These are phyloP conservation scores for Paraphoma chrysanthemicola DNA, from an alignment of 2,329 filamentous ascomycete genomes.

Conservation along the genomic window DNA sequence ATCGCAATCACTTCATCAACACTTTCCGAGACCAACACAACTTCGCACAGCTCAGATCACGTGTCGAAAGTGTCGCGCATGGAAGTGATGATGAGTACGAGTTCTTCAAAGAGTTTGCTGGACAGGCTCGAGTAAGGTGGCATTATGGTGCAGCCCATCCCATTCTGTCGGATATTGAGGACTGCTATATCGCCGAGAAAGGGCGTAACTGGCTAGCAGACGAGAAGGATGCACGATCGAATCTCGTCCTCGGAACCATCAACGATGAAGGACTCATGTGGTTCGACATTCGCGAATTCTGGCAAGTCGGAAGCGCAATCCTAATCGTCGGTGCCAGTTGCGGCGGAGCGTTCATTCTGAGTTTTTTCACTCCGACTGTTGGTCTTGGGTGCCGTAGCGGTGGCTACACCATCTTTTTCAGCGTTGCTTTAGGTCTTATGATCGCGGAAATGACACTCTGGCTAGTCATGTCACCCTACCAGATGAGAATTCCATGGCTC, in stretches of 20 bases:
- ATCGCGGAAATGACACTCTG: conserved; percentile 49
- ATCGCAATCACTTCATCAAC: conserved; percentile 36
- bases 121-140: conserved; percentile 42
- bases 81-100: conserved; percentile 32
- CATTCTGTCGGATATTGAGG: conserved; percentile 52
- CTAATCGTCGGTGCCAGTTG: conserved; percentile 47
- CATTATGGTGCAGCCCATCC: conserved; percentile 53
- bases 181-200: conserved; percentile 46
- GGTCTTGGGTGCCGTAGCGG: conserved; percentile 52
- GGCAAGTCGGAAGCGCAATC: conserved; percentile 49
- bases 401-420: conserved; percentile 53
- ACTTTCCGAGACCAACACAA: conserved; percentile 33
- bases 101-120: conserved; percentile 52
- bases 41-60: conserved; percentile 22
- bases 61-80: conserved; percentile 32
- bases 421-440: conserved; percentile 42
- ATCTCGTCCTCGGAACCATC: conserved; percentile 44
- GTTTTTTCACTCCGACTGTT: conserved; percentile 55
- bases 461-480: conserved; percentile 32
- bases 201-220: conserved; percentile 50
- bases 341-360: conserved; percentile 51
- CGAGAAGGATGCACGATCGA: conserved; percentile 40
- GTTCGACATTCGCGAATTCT: conserved; percentile 54
- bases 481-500: conserved; percentile 20
- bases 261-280: conserved; percentile 48